Base-by-base conservation (phyloP, 2,329 filamentous ascomycete species). In the Cucurbitaria berberidis region DNA sequence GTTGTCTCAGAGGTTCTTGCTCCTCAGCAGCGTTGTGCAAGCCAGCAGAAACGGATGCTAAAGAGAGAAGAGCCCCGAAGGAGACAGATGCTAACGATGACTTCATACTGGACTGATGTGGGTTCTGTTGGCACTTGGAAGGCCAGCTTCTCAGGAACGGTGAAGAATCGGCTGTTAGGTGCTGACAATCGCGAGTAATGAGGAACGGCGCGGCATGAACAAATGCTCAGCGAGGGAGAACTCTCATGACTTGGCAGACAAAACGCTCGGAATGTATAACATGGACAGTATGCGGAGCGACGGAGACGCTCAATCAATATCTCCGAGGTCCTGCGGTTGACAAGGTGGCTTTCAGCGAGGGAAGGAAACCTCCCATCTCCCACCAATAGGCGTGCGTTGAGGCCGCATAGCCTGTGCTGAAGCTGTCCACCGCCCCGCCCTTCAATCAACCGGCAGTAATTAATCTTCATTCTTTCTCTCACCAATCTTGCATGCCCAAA, bases 1-100 rank as follows among this genome's bases (percentile, higher is more conserved):
- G 57, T 10, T 50, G 53, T 43, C 45, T 60, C 22, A 75, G 32
- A 24, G 69, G 70, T 38, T 75, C 71, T 57, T 74, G 72, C 3
- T 59, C 39, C n/a, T 42, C 55, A 22, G 53, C 63, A 2, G 40
- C 45, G 18, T 54, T 50, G 24, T 53, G 43, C 21, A 59, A 32
- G 34, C 57, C 60, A 21, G 54, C 60, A 5, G 41, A 45, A 11
- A 52, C 52, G 8, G 44, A 38, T 2, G 53, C 51, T 8, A 50
- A 16, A 32, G 48, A 27, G 3, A 67, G 42, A 15, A 64, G 6
- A 32, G 55, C 30, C 1, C 60, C 59, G 10, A 67, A 16, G 18
- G 53, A 58, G 5, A 62, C 9, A 3, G 51, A 46, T 24, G 48
- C 26, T 5, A 58, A 8, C 18, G 50, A 26, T 1, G 60, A 48